Base-by-base conservation (phyloP, 257 asterid genomes). In the Anisodus tanguticus region DNA sequence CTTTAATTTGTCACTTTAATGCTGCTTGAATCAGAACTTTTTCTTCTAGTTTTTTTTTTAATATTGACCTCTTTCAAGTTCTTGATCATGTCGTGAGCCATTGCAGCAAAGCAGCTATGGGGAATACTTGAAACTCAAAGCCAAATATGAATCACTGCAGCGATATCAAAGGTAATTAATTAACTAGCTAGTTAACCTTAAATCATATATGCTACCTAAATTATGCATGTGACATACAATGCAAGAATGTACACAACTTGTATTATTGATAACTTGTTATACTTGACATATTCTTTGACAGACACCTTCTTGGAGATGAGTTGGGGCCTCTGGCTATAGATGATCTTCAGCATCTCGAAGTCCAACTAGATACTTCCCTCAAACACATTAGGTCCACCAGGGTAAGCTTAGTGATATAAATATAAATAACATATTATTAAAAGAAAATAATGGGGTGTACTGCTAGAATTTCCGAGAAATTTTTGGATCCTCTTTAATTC, bases 261-360 rank as follows among this genome's bases (percentile, higher is more conserved):
- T 74, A 1, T 19, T 22, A 2, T 12, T 74, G n/a, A 26, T 22
- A 10, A 49, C 6, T 47, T 43, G 9, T 43, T 19, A 17, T 26
- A 26, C 49, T 68, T 51, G 35, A 68, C 17, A 22, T 69, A 54
- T 47, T 54, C 11, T 57, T 90, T 82, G 67, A 84, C 92, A 95
- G 99, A 87, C 99, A 94, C 76, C 94, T 95, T 71, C 98, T 95
- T 84, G 99, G 99, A n/a, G 99, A 95, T 85, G 98, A 95, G 68
- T 91, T 95, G 88, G 99, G 94, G 41, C 95, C 97, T 78, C 88
- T 95, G 45, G 93, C 88, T 86, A 91, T 94, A 77, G 93, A 92
- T 86, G 99, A 95, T 63, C 93, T 95, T 49, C 98, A 95, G 85
- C 91, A 92, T 88, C 91, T 95, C 37, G 99, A 95, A 82, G 92